Percentiles rank a stretch among this genome's conserved stretches.
phyloP scores from a whole-genome alignment of 2,329 filamentous ascomycete genomes.

The Byssochlamys sp. region DNA sequence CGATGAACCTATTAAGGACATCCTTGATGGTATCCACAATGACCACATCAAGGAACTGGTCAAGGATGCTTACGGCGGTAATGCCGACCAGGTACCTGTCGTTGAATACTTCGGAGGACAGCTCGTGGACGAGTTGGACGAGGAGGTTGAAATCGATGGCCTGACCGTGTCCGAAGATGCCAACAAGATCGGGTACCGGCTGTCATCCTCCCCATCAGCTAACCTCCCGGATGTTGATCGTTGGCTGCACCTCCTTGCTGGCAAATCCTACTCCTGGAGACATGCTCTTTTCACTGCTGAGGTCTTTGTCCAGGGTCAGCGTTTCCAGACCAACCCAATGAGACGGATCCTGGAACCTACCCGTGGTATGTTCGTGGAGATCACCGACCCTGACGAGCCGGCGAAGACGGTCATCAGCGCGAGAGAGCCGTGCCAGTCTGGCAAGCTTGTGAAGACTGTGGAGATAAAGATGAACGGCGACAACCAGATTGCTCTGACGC shows the following conservation, averaged over 20 bases:
- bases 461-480: conserved; percentile 67
- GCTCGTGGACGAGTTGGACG: conserved; percentile 57
- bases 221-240: conserved; percentile 68
- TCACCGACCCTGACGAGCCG: conserved; percentile 70
- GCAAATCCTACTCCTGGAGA: conserved; percentile 78
- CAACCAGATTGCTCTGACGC: conserved; percentile 74
- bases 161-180: conserved; percentile 72
- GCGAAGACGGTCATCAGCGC: conserved; percentile 75
- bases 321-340: conserved; percentile 95
- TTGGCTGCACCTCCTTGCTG: conserved; percentile 83
- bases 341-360: conserved; percentile 80
- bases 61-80: conserved; percentile 66
- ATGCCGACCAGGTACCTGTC: conserved; percentile 65
- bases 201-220: conserved; percentile 65
- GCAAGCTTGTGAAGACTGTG: conserved; percentile 79
- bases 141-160: conserved; percentile 71
- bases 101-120: conserved; percentile 95
- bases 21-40: conserved; percentile 81
- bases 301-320: conserved; percentile 86
- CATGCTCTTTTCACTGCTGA: conserved; percentile 90
- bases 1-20: conserved; percentile 90
- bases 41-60: conserved; percentile 74
- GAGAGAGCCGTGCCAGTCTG: conserved; percentile 75
- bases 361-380: conserved; percentile 80
- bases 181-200: conserved; percentile 71